Base-by-base conservation (phyloP, 345 rosid species). In the Dimocarpus longan region DNA sequence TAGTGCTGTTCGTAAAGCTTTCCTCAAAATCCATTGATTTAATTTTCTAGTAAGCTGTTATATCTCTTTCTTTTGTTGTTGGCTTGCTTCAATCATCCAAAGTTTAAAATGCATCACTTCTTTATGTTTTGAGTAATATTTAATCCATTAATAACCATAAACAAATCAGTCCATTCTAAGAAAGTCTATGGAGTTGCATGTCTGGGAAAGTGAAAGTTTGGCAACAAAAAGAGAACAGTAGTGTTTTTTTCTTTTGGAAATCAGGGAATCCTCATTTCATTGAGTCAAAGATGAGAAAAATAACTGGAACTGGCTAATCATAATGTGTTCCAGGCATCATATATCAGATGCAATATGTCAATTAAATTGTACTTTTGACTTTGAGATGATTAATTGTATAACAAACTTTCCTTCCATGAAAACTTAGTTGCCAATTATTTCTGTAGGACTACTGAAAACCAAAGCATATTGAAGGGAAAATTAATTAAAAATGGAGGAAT, bases 351-450 rank as follows among this genome's bases (percentile, higher is more conserved):
- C 57, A 52, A 52, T 32, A 32, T 32, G 37, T 32, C 37, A 32
- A 32, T 32, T 32, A 32, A 32, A 32, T 32, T 32, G 37, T 32
- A 32, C n/a, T 32, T 32, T 2, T 32, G 37, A 32, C 37, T 32
- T 32, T 32, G 37, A 32, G 37, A 32, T 32, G 37, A 32, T 32
- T 32, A 32, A 32, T 32, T 40, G 44, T 50, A 6, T 70, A 46
- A 64, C 22, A 24, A 56, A 11, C 18, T 22, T 79, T 32, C 18
- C 66, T 16, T 32, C 7, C n/a, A 32, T 16, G 21, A 16, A 26
- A 54, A 77, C 56, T 67, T 69, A 32, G 15, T 28, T 74, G 19
- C 28, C 42, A 22, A 68, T 79, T 72, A 68, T 66, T 83, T 80
- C 65, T 87, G 83, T n/a, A n/a, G n/a, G n/a, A n/a, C n/a, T n/a